phyloP scores from a whole-genome alignment of 495 filamentous ascomycete genomes.

The Geopyxis carbonaria region DNA sequence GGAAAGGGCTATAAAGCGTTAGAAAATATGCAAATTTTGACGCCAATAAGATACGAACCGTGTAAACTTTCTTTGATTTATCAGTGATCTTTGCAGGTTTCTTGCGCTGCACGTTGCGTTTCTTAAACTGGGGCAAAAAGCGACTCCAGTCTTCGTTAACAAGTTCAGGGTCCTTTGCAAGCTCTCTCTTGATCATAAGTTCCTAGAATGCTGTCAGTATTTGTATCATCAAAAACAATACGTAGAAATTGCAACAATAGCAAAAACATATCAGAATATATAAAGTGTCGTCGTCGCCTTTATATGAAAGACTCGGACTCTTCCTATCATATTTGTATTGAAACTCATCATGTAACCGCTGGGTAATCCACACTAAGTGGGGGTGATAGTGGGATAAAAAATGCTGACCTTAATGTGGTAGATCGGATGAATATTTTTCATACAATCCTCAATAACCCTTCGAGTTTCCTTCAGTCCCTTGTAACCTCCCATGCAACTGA shows the following conservation, averaged over 20 bases:
- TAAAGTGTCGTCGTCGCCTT: slow-evolving; percentile 6
- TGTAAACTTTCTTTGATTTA: slow-evolving; percentile 88
- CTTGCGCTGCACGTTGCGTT: slow-evolving; percentile 70
- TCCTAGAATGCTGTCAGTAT: slow-evolving; percentile 30
- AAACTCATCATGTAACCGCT: slow-evolving; percentile 8
- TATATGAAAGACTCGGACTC: slow-evolving; percentile 6
- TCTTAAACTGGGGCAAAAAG: slow-evolving; percentile 97
- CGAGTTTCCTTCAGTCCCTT: slow-evolving; percentile 89
- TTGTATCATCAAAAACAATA: background rate
- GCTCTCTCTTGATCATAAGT: slow-evolving; percentile 95
- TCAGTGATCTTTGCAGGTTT: slow-evolving; percentile 75
- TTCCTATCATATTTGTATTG: slow-evolving; percentile 11
- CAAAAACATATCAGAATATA: slow-evolving; percentile 7
- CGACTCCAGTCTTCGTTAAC: slow-evolving; percentile 83
- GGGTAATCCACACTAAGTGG: background rate
- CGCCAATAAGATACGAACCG: slow-evolving; percentile 26
- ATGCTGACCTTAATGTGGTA: slow-evolving; percentile 62
- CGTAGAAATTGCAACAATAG: background rate
- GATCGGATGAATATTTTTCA: slow-evolving; percentile 64
- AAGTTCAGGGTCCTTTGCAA: slow-evolving; percentile 86
- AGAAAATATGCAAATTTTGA: slow-evolving; percentile 25
- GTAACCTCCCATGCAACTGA: slow-evolving; percentile 74
- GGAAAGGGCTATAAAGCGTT: slow-evolving; percentile 33
- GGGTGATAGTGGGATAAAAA: background rate
- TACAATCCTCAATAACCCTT: slow-evolving; percentile 80